These are phyloP conservation scores for Penicillium bialowiezense DNA, from an alignment of 495 filamentous ascomycete species.

Conservation along the genomic window DNA sequence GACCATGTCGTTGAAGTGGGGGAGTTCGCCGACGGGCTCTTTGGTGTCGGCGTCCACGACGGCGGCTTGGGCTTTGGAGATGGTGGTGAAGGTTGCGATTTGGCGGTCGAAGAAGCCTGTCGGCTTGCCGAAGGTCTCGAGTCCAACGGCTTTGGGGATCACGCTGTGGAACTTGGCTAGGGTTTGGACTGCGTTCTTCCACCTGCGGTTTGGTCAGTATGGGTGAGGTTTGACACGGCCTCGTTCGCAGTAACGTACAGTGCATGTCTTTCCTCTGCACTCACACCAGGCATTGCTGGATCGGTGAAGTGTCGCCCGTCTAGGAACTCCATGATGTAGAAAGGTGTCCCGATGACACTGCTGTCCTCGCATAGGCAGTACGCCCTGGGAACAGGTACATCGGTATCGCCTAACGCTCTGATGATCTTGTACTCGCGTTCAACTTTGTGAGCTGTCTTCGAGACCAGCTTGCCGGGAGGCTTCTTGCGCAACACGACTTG, in stretches of 20 bases:
- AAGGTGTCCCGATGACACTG: conserved; percentile 78
- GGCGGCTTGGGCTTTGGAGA: conserved; percentile 74
- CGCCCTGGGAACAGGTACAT: conserved; percentile 83
- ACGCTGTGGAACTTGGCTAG: conserved; percentile 85
- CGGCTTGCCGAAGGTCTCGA: conserved; percentile 70
- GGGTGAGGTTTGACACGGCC: background rate
- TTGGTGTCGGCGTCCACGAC: conserved; percentile 73
- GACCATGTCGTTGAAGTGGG: conserved; percentile 77
- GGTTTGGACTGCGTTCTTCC: conserved; percentile 78
- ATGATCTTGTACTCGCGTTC: conserved; percentile 94
- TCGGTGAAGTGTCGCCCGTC: conserved; percentile 91
- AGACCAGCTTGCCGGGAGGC: conserved; percentile 85
- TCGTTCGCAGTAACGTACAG: conserved; percentile 48
- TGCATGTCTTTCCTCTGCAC: conserved; percentile 61
- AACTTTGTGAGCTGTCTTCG: conserved; percentile 90
- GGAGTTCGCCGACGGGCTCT: conserved; percentile 74
- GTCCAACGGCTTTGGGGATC: conserved; percentile 58
- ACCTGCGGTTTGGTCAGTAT: conserved; percentile 41
- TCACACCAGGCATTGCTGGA: conserved; percentile 73
- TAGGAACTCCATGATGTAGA: conserved; percentile 95
- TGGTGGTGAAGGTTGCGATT: conserved; percentile 72
- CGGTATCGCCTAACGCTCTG: conserved; percentile 70
- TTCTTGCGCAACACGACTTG: conserved; percentile 92
- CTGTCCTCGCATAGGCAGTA: conserved; percentile 84
- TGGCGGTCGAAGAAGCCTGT: conserved; percentile 85